A percentile compares a stretch with the other conserved stretches of the same genome.
Evolutionary conservation across 2,329 filamentous ascomycete genomes (phyloP).

Genomic region (Microsporum canis): DNA sequence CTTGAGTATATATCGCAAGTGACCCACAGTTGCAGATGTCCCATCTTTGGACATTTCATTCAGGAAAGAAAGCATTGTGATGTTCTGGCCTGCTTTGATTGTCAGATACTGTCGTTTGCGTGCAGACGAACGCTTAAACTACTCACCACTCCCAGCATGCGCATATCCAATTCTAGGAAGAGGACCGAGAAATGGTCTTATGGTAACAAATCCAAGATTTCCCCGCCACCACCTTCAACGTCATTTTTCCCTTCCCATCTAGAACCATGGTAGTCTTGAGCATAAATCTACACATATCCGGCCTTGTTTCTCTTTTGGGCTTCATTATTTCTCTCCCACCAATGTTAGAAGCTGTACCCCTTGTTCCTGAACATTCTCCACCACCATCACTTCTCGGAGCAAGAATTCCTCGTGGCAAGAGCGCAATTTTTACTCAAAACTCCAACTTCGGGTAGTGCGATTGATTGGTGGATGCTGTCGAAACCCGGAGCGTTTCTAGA

Average conservation of each 20-base stretch:
- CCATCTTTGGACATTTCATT: background rate
- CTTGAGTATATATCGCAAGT: too few relatives aligned
- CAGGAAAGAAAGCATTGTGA: background rate
- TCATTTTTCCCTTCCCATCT: background rate
- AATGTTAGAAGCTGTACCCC: background rate
- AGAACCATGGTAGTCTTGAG: background rate
- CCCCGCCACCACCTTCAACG: background rate
- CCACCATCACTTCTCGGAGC: background rate
- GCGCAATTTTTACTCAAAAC: background rate
- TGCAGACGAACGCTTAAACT: background rate
- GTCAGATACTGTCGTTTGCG: background rate
- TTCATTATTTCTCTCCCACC: background rate
- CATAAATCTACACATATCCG: background rate
- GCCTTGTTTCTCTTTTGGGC: background rate
- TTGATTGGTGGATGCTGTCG: constrained; percentile 1
- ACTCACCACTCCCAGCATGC: background rate
- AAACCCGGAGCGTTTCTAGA: background rate
- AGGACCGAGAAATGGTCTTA: background rate
- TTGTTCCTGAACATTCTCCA: constrained; percentile 3
- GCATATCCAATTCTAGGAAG: background rate
- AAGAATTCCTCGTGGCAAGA: background rate
- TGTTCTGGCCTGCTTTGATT: too few relatives aligned
- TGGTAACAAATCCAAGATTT: background rate
- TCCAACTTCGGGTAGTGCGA: background rate
- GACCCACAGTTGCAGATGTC: background rate